Conservation (phyloP, 192 early-diverging fungal species). For the Phycomyces nitens region DNA sequence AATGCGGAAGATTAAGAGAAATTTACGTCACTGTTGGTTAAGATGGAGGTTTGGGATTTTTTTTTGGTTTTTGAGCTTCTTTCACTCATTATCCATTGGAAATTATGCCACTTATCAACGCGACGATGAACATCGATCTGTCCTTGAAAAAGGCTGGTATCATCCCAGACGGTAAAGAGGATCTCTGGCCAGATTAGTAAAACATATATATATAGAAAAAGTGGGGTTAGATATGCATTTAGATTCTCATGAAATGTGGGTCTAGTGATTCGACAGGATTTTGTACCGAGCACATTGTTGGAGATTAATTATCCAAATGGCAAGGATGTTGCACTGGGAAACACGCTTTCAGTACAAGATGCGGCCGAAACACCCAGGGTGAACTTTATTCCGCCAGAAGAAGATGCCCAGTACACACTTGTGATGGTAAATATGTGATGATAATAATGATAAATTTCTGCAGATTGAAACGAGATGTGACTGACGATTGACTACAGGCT, state of each 20-base stretch:
- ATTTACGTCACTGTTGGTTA: no score
- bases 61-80: no score
- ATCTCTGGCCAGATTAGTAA: no score
- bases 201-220: not conserved
- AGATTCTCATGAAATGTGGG: not conserved
- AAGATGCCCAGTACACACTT: conserved; percentile 23
- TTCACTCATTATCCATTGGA: not conserved
- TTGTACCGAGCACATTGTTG: conserved; percentile 16
- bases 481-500: conserved; percentile 29
- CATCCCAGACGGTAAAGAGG: conserved; percentile 37
- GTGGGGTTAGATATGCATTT: not conserved
- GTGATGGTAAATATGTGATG: conserved; percentile 13
- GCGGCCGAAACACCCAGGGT: conserved; percentile 17
- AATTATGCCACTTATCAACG: conserved; percentile 47
- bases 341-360: conserved; percentile 12
- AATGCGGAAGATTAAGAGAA: no score
- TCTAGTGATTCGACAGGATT: conserved; percentile 16
- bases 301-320: conserved; percentile 24
- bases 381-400: conserved; percentile 21
- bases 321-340: conserved; percentile 30
- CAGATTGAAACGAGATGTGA: not conserved
- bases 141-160: conserved; percentile 38
- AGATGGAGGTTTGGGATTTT: no score
- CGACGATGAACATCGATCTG: conserved; percentile 25
- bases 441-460: not conserved